Evolutionary conservation across 169 alveolate genomes (phyloP), one percentile per base, ranked within the genome.

Genomic region (Besnoitia besnoiti): DNA sequence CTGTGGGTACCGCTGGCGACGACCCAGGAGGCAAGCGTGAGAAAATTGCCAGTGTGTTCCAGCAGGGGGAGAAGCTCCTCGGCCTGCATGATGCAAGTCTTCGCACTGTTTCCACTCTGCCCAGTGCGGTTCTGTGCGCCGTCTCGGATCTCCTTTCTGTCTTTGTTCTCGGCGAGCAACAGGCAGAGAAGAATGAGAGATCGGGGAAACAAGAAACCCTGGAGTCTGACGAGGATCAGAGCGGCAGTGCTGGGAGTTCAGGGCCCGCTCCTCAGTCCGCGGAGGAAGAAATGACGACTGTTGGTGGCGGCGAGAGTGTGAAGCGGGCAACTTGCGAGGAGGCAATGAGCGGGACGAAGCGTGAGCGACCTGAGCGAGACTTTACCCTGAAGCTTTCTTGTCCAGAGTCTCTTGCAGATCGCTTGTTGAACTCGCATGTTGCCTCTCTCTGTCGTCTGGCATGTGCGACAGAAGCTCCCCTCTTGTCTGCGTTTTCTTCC

Each of bases 81-180:
- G 46, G n/a, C 46, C 44, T 73, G 82, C 46, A 73, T n/a, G 82
- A 73, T n/a, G 82, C 82, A 42, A 73, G 82, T 37, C 47, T 73
- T 2, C 3, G 82, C 27, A 73, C 47, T 5, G 82, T 73, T 24
- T 73, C 82, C 44, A 73, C 82, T 73, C 82, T 73, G 44, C 82
- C 82, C 46, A 19, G 47, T 8, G 82, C 82, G 44, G 5, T n/a
- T 24, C 46, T 73, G 5, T 24, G n/a, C 24, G 82, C 82, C 46
- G 27, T 73, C 46, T n/a, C 82, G 2, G 82, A 73, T n/a, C n/a
- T 73, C 21, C n/a, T 5, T n/a, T 5, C 67, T 1, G 46, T 73
- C 16, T 42, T 16, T 73, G 39, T 16, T 37, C 82, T 35, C 44
- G n/a, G 82, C 82, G 82, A 73, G 39, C 79, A 7, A n/a, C n/a